Evolutionary conservation across 129 eudicot species (phyloP).

Genomic region (Chrysanthemum lavandulifolium): DNA sequence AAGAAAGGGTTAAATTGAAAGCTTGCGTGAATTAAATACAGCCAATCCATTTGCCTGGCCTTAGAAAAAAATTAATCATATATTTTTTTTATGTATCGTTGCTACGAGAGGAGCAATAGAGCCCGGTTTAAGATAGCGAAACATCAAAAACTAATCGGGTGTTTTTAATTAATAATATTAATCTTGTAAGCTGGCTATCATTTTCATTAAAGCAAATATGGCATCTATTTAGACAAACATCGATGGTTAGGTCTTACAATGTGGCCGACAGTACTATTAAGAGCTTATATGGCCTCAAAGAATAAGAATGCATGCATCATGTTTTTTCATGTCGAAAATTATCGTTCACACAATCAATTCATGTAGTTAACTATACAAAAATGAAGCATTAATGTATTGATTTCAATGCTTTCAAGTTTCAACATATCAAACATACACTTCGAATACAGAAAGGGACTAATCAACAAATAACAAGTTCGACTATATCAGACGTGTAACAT

Average conservation of each 20-base stretch:
- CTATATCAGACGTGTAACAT: neutral
- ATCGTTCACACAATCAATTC: neutral
- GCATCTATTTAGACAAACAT: conserved; percentile 1
- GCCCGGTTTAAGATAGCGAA: too few relatives aligned
- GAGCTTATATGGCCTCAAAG: neutral
- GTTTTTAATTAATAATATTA: neutral
- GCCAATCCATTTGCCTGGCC: too few relatives aligned
- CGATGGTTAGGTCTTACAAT: neutral
- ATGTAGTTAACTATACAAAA: neutral
- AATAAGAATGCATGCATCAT: neutral
- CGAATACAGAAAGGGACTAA: neutral
- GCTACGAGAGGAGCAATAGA: too few relatives aligned
- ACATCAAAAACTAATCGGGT: too few relatives aligned
- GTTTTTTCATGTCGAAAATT: conserved; percentile 15
- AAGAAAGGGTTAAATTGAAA: too few relatives aligned
- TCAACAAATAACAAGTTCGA: neutral
- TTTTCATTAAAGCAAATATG: neutral
- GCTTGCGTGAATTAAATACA: too few relatives aligned
- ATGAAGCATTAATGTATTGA: neutral
- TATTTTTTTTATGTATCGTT: too few relatives aligned
- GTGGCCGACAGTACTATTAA: neutral
- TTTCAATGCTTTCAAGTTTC: neutral
- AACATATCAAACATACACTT: neutral
- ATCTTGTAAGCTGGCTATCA: neutral
- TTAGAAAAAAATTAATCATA: too few relatives aligned